Conservation (phyloP, 2,329 filamentous ascomycete genomes). For the Nothopassalora personata region DNA sequence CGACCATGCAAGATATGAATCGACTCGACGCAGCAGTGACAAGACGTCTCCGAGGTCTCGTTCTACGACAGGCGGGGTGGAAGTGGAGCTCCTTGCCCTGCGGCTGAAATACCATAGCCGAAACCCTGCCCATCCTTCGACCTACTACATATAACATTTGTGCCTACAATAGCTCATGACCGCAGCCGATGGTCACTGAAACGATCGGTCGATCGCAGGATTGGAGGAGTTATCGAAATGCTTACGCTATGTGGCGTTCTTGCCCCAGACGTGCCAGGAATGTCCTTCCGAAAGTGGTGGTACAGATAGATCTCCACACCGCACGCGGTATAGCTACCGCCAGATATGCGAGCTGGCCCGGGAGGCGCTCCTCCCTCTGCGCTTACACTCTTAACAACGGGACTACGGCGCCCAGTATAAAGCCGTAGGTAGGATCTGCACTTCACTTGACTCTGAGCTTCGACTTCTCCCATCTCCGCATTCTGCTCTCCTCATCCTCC, state of each 20-base stretch:
- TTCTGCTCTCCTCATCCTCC: not conserved
- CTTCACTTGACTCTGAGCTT: not conserved
- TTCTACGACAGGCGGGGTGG: not conserved
- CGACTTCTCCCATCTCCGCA: not conserved
- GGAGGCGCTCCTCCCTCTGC: not conserved
- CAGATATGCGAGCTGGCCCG: not conserved
- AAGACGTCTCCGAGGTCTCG: not conserved
- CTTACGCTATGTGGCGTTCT: not conserved
- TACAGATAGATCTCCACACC: not conserved
- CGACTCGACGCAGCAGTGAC: not conserved
- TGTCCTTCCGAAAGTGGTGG: not conserved
- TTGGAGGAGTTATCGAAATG: not conserved
- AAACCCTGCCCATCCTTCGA: not conserved
- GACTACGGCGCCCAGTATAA: not conserved
- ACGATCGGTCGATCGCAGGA: not conserved
- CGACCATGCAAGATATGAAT: not conserved
- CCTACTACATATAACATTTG: not conserved
- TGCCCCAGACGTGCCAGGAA: not conserved
- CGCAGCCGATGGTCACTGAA: not conserved
- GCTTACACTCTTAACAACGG: not conserved
- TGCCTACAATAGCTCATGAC: not conserved
- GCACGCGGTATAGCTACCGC: not conserved
- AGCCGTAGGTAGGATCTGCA: not conserved
- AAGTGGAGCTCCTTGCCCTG: no score
- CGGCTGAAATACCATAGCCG: not conserved